These are phyloP conservation scores for Apophysomyces variabilis DNA, from an alignment of 371 early-diverging fungal genomes.

Conservation along the genomic window DNA sequence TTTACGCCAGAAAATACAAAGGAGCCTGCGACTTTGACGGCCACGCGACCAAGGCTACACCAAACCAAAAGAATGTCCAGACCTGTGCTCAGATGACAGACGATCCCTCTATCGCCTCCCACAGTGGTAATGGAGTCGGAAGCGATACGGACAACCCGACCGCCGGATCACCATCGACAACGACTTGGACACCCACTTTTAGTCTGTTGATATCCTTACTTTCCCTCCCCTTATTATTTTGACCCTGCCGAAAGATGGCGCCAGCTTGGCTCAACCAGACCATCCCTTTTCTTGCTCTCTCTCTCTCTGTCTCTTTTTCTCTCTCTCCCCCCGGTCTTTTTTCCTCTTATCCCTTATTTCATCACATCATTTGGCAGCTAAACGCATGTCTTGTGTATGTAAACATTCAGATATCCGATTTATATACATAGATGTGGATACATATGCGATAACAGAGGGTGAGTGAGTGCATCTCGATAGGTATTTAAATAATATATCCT, in stretches of 20 bases:
- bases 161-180: background rate
- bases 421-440: too few relatives aligned
- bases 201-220: background rate
- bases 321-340: background rate
- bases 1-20: slow-evolving; percentile 26
- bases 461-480: too few relatives aligned
- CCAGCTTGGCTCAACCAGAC: slow-evolving; percentile 5
- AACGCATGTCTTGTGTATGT: background rate
- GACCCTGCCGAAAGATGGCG: slow-evolving; percentile 1
- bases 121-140: background rate
- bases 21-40: slow-evolving; percentile 45
- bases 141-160: background rate
- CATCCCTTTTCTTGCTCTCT: background rate
- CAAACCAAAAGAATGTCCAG: background rate
- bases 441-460: too few relatives aligned
- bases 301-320: background rate
- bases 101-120: background rate
- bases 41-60: slow-evolving; percentile 22
- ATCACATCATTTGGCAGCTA: background rate
- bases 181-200: background rate
- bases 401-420: too few relatives aligned
- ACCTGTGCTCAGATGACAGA: slow-evolving; percentile 1
- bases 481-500: too few relatives aligned
- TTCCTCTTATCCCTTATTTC: background rate
- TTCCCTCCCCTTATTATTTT: background rate